A percentile compares a stretch with the other conserved stretches of the same genome.
Conservation (phyloP, 106 monocot species). For the Dendrobium officinale region DNA sequence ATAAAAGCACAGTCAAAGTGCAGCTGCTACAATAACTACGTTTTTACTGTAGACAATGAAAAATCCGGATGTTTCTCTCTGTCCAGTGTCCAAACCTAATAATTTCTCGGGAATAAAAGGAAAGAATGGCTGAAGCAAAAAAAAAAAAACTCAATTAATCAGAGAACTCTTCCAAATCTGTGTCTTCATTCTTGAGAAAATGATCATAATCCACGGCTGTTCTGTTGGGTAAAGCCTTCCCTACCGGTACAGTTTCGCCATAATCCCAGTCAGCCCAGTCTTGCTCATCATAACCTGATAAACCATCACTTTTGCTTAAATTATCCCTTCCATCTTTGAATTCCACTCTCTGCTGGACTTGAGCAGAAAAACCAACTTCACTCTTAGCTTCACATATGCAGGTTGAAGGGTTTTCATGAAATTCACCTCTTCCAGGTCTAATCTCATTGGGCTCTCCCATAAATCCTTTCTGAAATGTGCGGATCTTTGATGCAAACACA, state of each 20-base stretch:
- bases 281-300: not conserved
- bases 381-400: conserved; percentile 34
- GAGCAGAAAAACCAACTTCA: not conserved
- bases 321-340: not conserved
- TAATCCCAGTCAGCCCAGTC: conserved; percentile 6
- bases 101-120: too few relatives aligned
- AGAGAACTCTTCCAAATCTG: not conserved
- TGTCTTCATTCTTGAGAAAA: not conserved
- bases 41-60: too few relatives aligned
- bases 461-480: conserved; percentile 50
- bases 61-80: too few relatives aligned
- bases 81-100: too few relatives aligned
- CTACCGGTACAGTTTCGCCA: not conserved
- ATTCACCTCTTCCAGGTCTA: conserved; percentile 60
- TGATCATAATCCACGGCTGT: not conserved
- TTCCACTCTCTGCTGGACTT: not conserved
- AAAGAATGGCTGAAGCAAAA: too few relatives aligned
- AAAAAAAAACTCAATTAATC: too few relatives aligned
- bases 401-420: conserved; percentile 58
- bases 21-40: too few relatives aligned
- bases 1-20: too few relatives aligned
- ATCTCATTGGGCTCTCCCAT: conserved; percentile 78
- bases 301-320: not conserved
- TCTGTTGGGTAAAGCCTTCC: not conserved
- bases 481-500: conserved; percentile 46